A percentile compares a stretch with the other conserved stretches of the same genome.
These are phyloP conservation scores for Pichia sp. DNA, from an alignment of 1,139 yeast genomes.

Conservation along the genomic window DNA sequence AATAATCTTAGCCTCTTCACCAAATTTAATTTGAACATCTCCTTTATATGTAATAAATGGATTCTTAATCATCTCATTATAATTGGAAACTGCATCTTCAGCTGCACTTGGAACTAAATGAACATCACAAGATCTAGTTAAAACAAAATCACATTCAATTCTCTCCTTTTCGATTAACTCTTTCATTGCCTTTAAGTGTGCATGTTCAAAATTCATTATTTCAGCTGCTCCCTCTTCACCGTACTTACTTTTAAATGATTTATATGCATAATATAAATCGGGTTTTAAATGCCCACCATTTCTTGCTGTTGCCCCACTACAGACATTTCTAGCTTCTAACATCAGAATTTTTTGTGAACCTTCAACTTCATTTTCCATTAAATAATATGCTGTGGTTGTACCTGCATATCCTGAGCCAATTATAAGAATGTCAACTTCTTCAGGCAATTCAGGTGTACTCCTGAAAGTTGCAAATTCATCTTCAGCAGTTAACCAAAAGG, in stretches of 20 bases:
- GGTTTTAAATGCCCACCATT: constrained; percentile 45
- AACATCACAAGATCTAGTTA: constrained; percentile 33
- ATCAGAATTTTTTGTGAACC: constrained; percentile 25
- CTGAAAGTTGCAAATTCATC: constrained; percentile 20
- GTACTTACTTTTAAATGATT: constrained; percentile 19
- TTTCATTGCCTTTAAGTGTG: constrained; percentile 28
- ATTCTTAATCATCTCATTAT: constrained; percentile 19
- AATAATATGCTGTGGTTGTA: constrained; percentile 32
- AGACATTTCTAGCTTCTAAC: constrained; percentile 36
- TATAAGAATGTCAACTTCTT: constrained; percentile 28
- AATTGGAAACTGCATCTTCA: constrained; percentile 20
- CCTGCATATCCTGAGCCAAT: constrained; percentile 40
- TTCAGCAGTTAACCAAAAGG: constrained; percentile 23
- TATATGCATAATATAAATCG: constrained; percentile 27
- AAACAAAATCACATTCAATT: constrained; percentile 34
- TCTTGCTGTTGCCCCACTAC: constrained; percentile 42
- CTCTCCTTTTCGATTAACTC: constrained; percentile 28
- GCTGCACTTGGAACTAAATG: constrained; percentile 24
- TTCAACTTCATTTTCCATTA: constrained; percentile 23
- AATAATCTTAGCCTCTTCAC: constrained; percentile 22
- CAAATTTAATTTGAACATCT: constrained; percentile 22
- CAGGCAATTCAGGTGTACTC: constrained; percentile 19
- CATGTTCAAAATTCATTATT: constrained; percentile 31
- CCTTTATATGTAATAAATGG: constrained; percentile 17
- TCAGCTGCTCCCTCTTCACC: constrained; percentile 32